Percentiles rank a stretch among this genome's conserved stretches.
Conservation (phyloP, 495 filamentous ascomycete genomes). For the Chaetomium cochliodes region DNA sequence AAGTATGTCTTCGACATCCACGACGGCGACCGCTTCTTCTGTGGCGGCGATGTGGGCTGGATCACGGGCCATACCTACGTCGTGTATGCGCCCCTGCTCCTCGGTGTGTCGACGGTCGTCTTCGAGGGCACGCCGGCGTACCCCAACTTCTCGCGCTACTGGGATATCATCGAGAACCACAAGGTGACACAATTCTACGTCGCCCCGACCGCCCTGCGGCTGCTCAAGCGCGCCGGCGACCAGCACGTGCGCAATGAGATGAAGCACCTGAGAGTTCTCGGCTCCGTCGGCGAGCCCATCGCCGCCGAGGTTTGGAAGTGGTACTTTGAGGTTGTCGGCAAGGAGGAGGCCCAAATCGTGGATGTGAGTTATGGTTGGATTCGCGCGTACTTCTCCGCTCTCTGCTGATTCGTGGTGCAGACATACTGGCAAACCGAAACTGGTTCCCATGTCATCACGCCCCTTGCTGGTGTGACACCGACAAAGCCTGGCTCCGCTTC, state of each 20-base stretch:
- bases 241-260: slow-evolving; percentile 86
- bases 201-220: slow-evolving; percentile 86
- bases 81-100: slow-evolving; percentile 89
- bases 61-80: slow-evolving; percentile 99
- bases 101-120: slow-evolving; percentile 94
- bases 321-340: slow-evolving; percentile 96
- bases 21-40: slow-evolving; percentile 89
- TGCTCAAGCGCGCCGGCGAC: slow-evolving; percentile 93
- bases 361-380: slow-evolving; percentile 64
- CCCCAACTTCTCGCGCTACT: slow-evolving; percentile 96
- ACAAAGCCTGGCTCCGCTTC: slow-evolving; percentile 78
- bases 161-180: slow-evolving; percentile 96
- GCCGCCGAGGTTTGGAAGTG: slow-evolving; percentile 99
- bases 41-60: slow-evolving; percentile 98
- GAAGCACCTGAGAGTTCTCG: slow-evolving; percentile 84
- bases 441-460: slow-evolving; percentile 86
- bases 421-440: slow-evolving; percentile 99
- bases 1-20: slow-evolving; percentile 99
- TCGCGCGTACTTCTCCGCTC: neutral
- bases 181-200: slow-evolving; percentile 98
- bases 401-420: slow-evolving; percentile 47
- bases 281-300: slow-evolving; percentile 98
- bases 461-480: slow-evolving; percentile 71
- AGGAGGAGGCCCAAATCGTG: slow-evolving; percentile 87
- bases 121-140: slow-evolving; percentile 98